A percentile compares a stretch with the other conserved stretches of the same genome.
Conservation (phyloP, 441 rosid genomes). For the Erodium trifolium region DNA sequence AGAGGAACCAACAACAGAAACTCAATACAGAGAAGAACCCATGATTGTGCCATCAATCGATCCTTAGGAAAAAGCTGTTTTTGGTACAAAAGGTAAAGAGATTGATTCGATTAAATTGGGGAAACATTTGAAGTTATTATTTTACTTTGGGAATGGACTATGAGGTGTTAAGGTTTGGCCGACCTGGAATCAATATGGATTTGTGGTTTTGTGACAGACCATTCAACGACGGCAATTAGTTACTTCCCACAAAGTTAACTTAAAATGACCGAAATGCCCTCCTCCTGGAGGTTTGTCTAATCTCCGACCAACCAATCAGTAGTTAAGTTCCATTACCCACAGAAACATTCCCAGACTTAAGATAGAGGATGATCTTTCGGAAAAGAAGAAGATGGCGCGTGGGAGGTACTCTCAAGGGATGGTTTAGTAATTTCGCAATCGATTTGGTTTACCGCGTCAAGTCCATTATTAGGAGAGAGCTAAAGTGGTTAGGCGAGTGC, state of each 20-base stretch:
- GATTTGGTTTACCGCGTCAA: background rate
- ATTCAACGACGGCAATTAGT: constrained; percentile 20
- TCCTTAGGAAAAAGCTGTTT: background rate
- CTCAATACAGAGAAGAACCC: constrained; percentile 24
- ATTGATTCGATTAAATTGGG: background rate
- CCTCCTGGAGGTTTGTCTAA: background rate
- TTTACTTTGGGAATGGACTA: background rate
- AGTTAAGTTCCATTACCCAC: no score
- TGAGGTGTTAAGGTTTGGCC: background rate
- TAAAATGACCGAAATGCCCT: constrained; percentile 5
- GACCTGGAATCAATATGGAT: background rate
- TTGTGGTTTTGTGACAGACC: constrained; percentile 4
- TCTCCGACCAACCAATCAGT: no score
- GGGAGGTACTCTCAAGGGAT: background rate
- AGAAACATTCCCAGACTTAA: no score
- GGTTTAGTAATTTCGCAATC: background rate
- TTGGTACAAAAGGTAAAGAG: no score
- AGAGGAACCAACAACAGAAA: constrained; percentile 23
- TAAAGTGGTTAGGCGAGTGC: background rate
- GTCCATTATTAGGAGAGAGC: background rate
- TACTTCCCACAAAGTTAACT: constrained; percentile 11
- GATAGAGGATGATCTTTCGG: no score
- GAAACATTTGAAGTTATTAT: background rate
- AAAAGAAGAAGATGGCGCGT: no score
- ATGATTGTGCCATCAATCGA: constrained; percentile 21